These are phyloP conservation scores for Apiospora marii DNA, from an alignment of 2,329 filamentous ascomycete genomes.

Conservation along the genomic window DNA sequence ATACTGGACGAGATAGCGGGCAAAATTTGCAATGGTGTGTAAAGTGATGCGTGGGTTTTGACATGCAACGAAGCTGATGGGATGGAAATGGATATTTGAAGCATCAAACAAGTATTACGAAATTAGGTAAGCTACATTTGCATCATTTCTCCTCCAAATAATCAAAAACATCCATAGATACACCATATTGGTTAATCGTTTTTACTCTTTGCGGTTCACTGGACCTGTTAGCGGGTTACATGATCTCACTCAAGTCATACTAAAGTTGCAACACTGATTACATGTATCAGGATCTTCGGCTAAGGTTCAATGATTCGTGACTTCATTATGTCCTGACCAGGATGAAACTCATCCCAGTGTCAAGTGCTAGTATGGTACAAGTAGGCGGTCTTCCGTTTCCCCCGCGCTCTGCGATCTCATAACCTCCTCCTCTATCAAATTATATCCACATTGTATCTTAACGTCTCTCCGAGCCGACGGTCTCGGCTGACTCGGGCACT, in stretches of 20 bases:
- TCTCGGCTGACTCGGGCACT: slow-evolving; percentile 36
- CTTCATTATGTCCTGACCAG: neutral
- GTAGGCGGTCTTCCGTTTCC: neutral
- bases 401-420: neutral
- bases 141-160: too few species aligned
- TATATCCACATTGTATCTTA: neutral
- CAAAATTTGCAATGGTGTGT: too few species aligned
- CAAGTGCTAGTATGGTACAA: neutral
- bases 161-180: too few species aligned
- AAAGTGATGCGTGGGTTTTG: too few species aligned
- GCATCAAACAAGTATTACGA: too few species aligned
- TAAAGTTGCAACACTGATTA: neutral
- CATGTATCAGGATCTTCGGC: neutral
- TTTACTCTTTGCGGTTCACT: too few species aligned
- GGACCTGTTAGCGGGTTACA: neutral
- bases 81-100: too few species aligned
- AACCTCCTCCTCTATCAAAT: neutral
- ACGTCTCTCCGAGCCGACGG: slow-evolving; percentile 34
- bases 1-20: too few species aligned
- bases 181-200: too few species aligned
- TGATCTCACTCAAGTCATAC: neutral
- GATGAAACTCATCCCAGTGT: neutral
- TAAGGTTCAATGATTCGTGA: neutral
- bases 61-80: too few species aligned
- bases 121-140: too few species aligned